A percentile compares a stretch with the other conserved stretches of the same genome.
These are phyloP conservation scores for Nepenthes mirabilis DNA, from an alignment of 148 eudicot genomes.

Conservation along the genomic window DNA sequence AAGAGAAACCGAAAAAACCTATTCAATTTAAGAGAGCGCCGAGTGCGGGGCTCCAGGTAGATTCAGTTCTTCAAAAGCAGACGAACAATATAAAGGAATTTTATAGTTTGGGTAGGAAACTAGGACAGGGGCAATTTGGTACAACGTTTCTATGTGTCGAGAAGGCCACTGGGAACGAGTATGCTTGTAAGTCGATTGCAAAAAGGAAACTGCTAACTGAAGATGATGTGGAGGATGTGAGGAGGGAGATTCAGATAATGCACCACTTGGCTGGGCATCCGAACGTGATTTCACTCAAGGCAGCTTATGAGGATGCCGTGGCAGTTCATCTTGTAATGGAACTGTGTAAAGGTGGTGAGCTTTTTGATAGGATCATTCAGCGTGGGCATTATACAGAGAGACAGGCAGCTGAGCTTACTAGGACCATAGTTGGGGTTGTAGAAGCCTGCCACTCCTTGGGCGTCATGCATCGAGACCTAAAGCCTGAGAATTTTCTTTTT, in stretches of 20 bases:
- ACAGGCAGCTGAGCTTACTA: slow-evolving; percentile 49
- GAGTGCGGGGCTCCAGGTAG: slow-evolving; percentile 30
- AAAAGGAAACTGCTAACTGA: slow-evolving; percentile 40
- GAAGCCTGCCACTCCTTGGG: slow-evolving; percentile 51
- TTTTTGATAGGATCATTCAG: slow-evolving; percentile 47
- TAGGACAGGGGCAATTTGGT: slow-evolving; percentile 60
- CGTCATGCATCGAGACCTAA: slow-evolving; percentile 8
- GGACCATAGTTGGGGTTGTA: slow-evolving; percentile 43
- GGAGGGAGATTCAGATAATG: slow-evolving; percentile 44
- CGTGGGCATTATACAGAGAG: slow-evolving; percentile 42
- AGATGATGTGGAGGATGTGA: slow-evolving; percentile 54
- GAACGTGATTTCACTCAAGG: slow-evolving; percentile 33
- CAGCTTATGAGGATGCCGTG: slow-evolving; percentile 50
- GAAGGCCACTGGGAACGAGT: slow-evolving; percentile 26
- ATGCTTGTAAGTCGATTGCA: slow-evolving; percentile 45
- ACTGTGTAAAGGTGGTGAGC: slow-evolving; percentile 47
- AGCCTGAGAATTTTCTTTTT: slow-evolving; percentile 52
- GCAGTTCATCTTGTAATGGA: slow-evolving; percentile 54
- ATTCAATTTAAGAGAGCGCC: slow-evolving; percentile 23
- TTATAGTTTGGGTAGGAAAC: slow-evolving; percentile 31
- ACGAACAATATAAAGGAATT: slow-evolving; percentile 38
- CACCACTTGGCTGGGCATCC: slow-evolving; percentile 18
- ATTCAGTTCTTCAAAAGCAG: slow-evolving; percentile 35
- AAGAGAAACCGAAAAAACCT: slow-evolving; percentile 13
- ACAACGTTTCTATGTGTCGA: slow-evolving; percentile 35